Evolutionary conservation across 2,329 filamentous ascomycete genomes (phyloP).

Genomic region (Westerdykella ornata): DNA sequence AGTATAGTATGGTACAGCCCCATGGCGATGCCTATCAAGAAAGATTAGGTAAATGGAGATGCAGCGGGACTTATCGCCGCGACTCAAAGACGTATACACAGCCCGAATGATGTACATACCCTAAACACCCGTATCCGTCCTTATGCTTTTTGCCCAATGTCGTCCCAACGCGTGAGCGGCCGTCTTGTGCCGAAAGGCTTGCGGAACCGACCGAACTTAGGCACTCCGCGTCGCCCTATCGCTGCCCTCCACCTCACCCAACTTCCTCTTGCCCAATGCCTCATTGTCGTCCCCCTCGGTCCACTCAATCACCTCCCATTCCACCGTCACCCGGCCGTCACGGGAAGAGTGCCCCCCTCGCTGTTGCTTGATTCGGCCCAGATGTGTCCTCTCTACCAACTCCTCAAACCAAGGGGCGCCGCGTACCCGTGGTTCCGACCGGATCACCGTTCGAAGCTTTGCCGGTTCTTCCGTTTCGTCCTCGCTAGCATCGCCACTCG

Average conservation of each 20-base stretch:
- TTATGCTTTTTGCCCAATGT: constrained; percentile 8
- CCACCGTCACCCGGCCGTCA: constrained; percentile 61
- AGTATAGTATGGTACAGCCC: too few relatives aligned
- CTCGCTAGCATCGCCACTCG: constrained; percentile 32
- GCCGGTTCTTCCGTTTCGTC: constrained; percentile 17
- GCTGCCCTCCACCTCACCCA: constrained; percentile 22
- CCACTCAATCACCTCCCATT: constrained; percentile 80
- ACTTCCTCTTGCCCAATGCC: constrained; percentile 36
- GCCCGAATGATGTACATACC: too few relatives aligned
- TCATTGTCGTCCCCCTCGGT: constrained; percentile 35
- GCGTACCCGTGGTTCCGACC: constrained; percentile 26
- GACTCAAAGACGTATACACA: too few relatives aligned
- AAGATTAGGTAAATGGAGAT: too few relatives aligned
- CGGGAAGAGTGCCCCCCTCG: constrained; percentile 53
- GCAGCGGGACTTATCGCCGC: too few relatives aligned
- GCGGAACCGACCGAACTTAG: constrained; percentile 10
- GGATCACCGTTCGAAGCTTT: constrained; percentile 9
- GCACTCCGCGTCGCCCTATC: constrained; percentile 28
- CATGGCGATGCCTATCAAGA: too few relatives aligned
- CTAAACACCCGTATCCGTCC: constrained; percentile 1
- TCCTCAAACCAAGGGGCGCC: constrained; percentile 81
- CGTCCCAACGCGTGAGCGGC: constrained; percentile 24
- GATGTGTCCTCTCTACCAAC: constrained; percentile 66
- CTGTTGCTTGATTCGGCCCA: constrained; percentile 61
- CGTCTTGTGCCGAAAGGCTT: constrained; percentile 13